Evolutionary conservation across 140 eudicot genomes (phyloP).

Genomic region (Bidens hawaiensis): DNA sequence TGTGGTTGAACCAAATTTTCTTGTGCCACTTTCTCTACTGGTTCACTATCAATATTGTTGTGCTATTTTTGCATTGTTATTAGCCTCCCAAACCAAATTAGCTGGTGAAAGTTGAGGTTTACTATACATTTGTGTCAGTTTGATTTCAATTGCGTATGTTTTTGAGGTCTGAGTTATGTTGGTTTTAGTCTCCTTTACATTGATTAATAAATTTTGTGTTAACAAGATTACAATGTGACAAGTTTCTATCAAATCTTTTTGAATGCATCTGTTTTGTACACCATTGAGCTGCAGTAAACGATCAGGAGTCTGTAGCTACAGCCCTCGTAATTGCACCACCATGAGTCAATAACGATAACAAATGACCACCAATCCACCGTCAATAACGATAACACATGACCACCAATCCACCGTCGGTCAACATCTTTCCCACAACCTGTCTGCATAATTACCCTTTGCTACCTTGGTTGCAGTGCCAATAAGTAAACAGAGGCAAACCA

Average conservation of each 20-base stretch:
- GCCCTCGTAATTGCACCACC: not conserved
- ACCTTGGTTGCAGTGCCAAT: too few relatives aligned
- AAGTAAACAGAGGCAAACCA: not conserved
- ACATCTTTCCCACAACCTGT: not conserved
- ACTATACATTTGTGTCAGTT: conserved; percentile 1
- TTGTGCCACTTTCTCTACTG: conserved; percentile 4
- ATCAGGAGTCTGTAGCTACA: not conserved
- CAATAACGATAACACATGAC: too few relatives aligned
- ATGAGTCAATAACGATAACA: not conserved
- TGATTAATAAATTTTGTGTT: conserved; percentile 17
- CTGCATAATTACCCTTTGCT: too few relatives aligned
- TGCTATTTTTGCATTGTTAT: conserved; percentile 1
- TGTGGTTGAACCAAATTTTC: conserved; percentile 1
- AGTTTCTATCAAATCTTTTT: not conserved
- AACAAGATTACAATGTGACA: not conserved
- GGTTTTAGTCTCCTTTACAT: conserved; percentile 13
- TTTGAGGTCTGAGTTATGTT: conserved; percentile 8
- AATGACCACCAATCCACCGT: not conserved
- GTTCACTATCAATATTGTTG: not conserved
- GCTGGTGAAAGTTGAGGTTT: conserved; percentile 3
- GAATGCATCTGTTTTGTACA: not conserved
- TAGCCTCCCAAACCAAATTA: conserved; percentile 15
- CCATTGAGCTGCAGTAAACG: not conserved
- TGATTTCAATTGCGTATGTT: conserved; percentile 4
- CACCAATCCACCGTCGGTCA: too few relatives aligned